Percentiles rank a stretch among this genome's conserved stretches.
Evolutionary conservation across 2,329 filamentous ascomycete species (phyloP).

Genomic region (Metarhizium rileyi): DNA sequence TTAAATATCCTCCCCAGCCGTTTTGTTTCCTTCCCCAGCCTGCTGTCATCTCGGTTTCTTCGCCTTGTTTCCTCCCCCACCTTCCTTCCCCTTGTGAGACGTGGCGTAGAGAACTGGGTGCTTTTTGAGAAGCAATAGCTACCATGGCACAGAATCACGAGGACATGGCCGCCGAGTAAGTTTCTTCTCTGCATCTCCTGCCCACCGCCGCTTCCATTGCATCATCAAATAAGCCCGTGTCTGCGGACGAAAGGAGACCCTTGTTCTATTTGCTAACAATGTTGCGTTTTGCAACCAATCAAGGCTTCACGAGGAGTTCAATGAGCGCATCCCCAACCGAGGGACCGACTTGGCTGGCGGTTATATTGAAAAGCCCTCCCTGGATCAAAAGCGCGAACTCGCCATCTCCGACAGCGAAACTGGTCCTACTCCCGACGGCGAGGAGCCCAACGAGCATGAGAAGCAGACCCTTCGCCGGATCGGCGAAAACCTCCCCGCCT

Average conservation of each 20-base stretch:
- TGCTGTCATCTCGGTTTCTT: background rate
- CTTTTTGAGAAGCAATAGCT: background rate
- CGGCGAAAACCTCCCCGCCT: constrained; percentile 43
- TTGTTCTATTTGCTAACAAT: background rate
- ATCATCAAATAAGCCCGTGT: no score
- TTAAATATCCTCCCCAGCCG: background rate
- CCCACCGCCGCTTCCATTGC: background rate
- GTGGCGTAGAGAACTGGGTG: background rate
- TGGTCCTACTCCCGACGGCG: constrained; percentile 31
- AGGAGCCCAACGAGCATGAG: constrained; percentile 43
- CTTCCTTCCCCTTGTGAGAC: background rate
- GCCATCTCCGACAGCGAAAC: constrained; percentile 15
- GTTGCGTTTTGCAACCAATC: background rate
- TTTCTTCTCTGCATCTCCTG: background rate
- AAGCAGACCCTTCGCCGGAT: constrained; percentile 39
- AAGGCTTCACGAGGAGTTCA: constrained; percentile 21
- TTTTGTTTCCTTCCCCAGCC: background rate
- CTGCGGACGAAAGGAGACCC: background rate
- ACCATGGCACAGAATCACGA: constrained; percentile 25
- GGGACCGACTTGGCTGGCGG: constrained; percentile 17
- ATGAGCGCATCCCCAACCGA: constrained; percentile 14
- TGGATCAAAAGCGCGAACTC: constrained; percentile 16
- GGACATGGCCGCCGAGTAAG: constrained; percentile 23
- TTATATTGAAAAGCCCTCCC: constrained; percentile 11
- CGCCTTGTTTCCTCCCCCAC: background rate